These are phyloP conservation scores for Ambrosia trifida DNA, from an alignment of 129 eudicot species.

Conservation along the genomic window DNA sequence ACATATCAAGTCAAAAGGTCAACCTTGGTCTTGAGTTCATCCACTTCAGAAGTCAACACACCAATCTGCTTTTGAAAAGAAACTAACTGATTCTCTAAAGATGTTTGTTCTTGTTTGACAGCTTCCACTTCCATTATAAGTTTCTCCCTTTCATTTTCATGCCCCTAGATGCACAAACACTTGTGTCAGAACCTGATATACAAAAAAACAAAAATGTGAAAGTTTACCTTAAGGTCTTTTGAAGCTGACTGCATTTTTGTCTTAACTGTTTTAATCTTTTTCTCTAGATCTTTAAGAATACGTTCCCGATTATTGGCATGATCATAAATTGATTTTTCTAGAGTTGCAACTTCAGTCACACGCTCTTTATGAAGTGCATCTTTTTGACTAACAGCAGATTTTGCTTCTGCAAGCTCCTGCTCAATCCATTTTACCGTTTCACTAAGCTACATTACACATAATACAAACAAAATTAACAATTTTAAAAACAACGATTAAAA, in stretches of 20 bases:
- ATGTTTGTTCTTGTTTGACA: slow-evolving; percentile 60
- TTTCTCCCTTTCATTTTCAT: slow-evolving; percentile 81
- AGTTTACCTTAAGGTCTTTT: slow-evolving; percentile 76
- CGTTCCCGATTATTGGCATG: slow-evolving; percentile 71
- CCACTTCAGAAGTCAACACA: slow-evolving; percentile 55
- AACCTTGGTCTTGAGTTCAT: slow-evolving; percentile 69
- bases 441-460: slow-evolving; percentile 57
- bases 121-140: slow-evolving; percentile 93
- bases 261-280: slow-evolving; percentile 69
- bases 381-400: slow-evolving; percentile 61
- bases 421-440: slow-evolving; percentile 75
- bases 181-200: slow-evolving; percentile 14
- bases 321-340: slow-evolving; percentile 78
- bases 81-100: slow-evolving; percentile 66
- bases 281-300: slow-evolving; percentile 80
- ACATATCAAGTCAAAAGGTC: not conserved
- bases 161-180: slow-evolving; percentile 47
- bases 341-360: slow-evolving; percentile 56
- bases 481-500: no score
- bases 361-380: slow-evolving; percentile 50
- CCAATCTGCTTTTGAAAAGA: slow-evolving; percentile 62
- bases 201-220: not conserved
- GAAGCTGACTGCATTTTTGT: slow-evolving; percentile 79
- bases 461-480: not conserved
- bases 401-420: slow-evolving; percentile 83